A percentile compares a stretch with the other conserved stretches of the same genome.
Conservation (phyloP, 208 protist genomes). For the Polymyxa betae region DNA sequence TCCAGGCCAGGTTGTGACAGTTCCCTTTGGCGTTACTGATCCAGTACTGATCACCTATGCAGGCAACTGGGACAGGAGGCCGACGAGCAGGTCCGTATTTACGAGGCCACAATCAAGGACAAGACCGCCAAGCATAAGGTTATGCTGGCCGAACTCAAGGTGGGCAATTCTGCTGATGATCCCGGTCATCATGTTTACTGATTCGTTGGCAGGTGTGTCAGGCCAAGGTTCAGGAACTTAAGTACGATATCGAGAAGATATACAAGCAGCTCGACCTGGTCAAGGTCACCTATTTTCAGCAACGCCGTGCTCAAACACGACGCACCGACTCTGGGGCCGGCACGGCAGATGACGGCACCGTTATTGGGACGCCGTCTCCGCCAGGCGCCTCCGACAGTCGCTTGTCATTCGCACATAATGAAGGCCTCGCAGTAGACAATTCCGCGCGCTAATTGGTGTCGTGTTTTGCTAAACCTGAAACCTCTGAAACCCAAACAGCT, state of each 20-base stretch:
- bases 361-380: no score
- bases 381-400: no score
- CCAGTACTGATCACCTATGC: background rate
- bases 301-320: background rate
- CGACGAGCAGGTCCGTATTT: conserved; percentile 12
- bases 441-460: no score
- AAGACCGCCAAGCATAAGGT: background rate
- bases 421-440: no score
- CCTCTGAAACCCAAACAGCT: no score
- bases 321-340: no score
- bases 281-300: conserved; percentile 29
- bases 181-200: no score
- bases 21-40: background rate
- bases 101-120: conserved; percentile 11
- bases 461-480: no score
- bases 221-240: conserved; percentile 21
- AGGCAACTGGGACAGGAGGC: conserved; percentile 23
- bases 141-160: conserved; percentile 11
- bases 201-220: background rate
- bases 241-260: conserved; percentile 28
- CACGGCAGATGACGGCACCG: no score
- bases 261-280: conserved; percentile 47
- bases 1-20: conserved; percentile 6
- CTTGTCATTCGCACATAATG: no score
- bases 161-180: no score